These are phyloP conservation scores for Taxawa tesnikishii DNA, from an alignment of 2,329 filamentous ascomycete genomes.

Conservation along the genomic window DNA sequence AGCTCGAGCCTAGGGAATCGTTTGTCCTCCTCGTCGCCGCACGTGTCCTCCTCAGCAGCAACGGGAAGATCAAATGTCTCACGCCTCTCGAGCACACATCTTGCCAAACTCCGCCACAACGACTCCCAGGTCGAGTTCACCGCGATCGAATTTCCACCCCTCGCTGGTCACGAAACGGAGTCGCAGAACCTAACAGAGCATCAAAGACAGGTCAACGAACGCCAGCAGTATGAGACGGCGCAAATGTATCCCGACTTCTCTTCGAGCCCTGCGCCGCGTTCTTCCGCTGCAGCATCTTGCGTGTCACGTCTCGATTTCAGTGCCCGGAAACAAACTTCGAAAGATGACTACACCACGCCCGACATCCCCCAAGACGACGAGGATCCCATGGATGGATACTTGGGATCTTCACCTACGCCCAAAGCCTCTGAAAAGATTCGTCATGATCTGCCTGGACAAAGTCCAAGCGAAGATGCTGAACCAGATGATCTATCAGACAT, in stretches of 20 bases:
- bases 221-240: slow-evolving; percentile 52
- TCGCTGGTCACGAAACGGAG: slow-evolving; percentile 35
- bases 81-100: no score
- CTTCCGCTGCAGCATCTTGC: slow-evolving; percentile 11
- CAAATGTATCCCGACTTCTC: slow-evolving; percentile 57
- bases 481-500: slow-evolving; percentile 6
- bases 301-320: slow-evolving; percentile 16
- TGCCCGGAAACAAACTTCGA: slow-evolving; percentile 11
- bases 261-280: slow-evolving; percentile 34
- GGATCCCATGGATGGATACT: slow-evolving; percentile 30
- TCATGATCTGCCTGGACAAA: no score
- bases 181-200: slow-evolving; percentile 68
- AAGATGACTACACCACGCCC: slow-evolving; percentile 28
- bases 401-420: slow-evolving; percentile 42
- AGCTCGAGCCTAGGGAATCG: no score
- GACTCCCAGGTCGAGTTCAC: slow-evolving; percentile 74
- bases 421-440: slow-evolving; percentile 18
- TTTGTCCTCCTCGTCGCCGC: no score
- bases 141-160: slow-evolving; percentile 49
- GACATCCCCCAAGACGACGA: slow-evolving; percentile 23
- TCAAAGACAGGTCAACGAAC: slow-evolving; percentile 64
- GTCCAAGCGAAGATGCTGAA: slow-evolving; percentile 10
- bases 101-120: slow-evolving; percentile 56
- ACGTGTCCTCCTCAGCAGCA: background rate
- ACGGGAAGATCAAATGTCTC: slow-evolving; percentile 3